Evolutionary conservation across 768 basidiomycete species (phyloP).

Genomic region (Russula sp.): DNA sequence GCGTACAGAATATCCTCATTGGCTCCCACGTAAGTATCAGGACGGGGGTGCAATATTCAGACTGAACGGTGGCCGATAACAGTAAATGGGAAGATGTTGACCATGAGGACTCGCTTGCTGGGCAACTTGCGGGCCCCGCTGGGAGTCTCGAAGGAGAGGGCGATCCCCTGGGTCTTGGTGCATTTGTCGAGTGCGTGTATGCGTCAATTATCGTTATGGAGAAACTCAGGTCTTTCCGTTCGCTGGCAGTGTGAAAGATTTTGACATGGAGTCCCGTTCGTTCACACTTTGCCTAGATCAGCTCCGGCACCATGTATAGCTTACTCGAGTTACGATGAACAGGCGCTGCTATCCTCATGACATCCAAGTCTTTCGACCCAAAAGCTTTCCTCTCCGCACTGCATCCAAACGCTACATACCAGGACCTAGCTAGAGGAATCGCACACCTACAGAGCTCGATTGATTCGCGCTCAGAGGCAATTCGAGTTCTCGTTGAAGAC

Average conservation of each 20-base stretch:
- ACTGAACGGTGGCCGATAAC: conserved; percentile 1
- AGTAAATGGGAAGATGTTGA: conserved; percentile 92
- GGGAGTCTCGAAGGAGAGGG: conserved; percentile 54
- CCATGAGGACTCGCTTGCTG: conserved; percentile 77
- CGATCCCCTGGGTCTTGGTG: conserved; percentile 79
- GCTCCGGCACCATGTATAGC: conserved; percentile 13
- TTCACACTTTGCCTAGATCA: conserved; percentile 13
- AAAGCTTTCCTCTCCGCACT: conserved; percentile 88
- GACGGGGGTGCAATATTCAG: neutral
- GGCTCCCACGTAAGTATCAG: conserved; percentile 58
- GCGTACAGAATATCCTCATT: conserved; percentile 81
- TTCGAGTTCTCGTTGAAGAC: conserved; percentile 91
- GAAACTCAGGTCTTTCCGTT: conserved; percentile 6
- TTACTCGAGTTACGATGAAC: conserved; percentile 13
- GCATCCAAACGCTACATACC: conserved; percentile 93
- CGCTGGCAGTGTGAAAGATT: conserved; percentile 51
- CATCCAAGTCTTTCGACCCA: conserved; percentile 94
- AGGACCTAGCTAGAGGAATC: conserved; percentile 82
- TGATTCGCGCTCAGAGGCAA: conserved; percentile 90
- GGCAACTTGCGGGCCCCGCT: conserved; percentile 55
- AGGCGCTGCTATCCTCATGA: conserved; percentile 82
- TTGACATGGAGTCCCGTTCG: conserved; percentile 80
- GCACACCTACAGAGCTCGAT: conserved; percentile 71
- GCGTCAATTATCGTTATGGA: neutral
- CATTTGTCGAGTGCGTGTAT: conserved; percentile 52